Base-by-base conservation (phyloP, 495 filamentous ascomycete genomes). In the Aspergillus funiculosus region DNA sequence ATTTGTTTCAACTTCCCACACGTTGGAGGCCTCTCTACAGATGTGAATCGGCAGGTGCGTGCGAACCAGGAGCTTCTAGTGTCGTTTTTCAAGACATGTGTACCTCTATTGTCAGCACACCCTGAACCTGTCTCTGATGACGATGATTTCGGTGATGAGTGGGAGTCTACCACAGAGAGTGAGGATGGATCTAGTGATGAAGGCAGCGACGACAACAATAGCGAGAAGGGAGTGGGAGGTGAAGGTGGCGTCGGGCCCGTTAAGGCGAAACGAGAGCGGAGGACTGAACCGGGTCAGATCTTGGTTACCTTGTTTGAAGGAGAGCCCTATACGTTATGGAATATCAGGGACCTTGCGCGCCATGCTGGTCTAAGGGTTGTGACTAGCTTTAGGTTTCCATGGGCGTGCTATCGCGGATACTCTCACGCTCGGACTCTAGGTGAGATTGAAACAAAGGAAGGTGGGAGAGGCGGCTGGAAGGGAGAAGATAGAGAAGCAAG, bases 1-100 rank as follows among this genome's bases (percentile, higher is more conserved):
- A 81, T 96, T 38, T 76, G 88, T 36, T 98, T 96, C 75, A 94
- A 95, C 70, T 98, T 98, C 66, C 92, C 92, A 35, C 92, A 98
- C 65, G 83, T 94, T 2, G 92, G 92, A 39, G 92, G 92, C 6
- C 79, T 89, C 50, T 85, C 79, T 34, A 97, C 80, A 32, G 92
- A 98, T 66, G 87, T 95, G 38, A 94, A 95, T 66, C 74, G 92
- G 13, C 92, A 98, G 68, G 89, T 96, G 9, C 80, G 92, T 25
- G 75, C 82, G 53, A 97, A 98, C 59, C 92, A 97, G 66, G 85
- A 90, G 58, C 72, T 96, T 22, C 73, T 96, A 2, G 86, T 94
- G 7, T 74, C 69, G 4, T 94, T 94, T 63, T 95, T 96, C 70
- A 73, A 76, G 49, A 68, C 76, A 6, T 80, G 72, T 50, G 48